Base-by-base conservation (phyloP, 2,329 filamentous ascomycete genomes). In the Curvularia verruculosa region DNA sequence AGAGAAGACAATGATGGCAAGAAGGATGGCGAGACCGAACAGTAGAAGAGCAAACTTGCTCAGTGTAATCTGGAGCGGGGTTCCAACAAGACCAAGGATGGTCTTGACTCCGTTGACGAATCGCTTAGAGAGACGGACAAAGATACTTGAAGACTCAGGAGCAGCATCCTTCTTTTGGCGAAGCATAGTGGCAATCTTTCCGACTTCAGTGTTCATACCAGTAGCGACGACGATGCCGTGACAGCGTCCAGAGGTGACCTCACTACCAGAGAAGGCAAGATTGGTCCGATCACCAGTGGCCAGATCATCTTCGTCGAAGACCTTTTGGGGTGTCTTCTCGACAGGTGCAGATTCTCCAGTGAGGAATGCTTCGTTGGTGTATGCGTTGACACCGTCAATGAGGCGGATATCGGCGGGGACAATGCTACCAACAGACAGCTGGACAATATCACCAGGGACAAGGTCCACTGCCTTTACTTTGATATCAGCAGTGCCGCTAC, bases 31-130 rank as follows among this genome's bases (percentile, higher is more conserved):
- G 49, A 92, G 84, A 45, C 83, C 49, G 15, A 56, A 56, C 19
- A 56, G 54, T 36, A 56, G 54, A 24, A 56, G 87, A 26, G 92
- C 92, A 69, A 96, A 88, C 76, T 93, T 92, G 78, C 89, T 91
- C 49, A 96, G 83, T 70, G 91, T 94, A 64, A 89, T 88, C 78
- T 96, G 91, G 44, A 96, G 81, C 0, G 92, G 92, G 1, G 92
- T 96, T 48, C 92, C 92, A 52, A 90, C 83, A 57, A 90, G 82
- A 49, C 88, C 88, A 8, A 90, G 79, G 68, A 91, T 79, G 15
- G 76, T 76, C 69, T 80, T 82, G 45, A 78, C 64, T 56, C 65
- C 77, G 45, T 58, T 75, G 48, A 68, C 66, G 70, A 75, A 72
- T 44, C 68, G 73, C 58, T 65, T 71, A 41, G 49, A 54, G 15